A percentile compares a stretch with the other conserved stretches of the same genome.
These are phyloP conservation scores for Talaromyces sp. DNA, from an alignment of 2,329 filamentous ascomycete genomes.

Conservation along the genomic window DNA sequence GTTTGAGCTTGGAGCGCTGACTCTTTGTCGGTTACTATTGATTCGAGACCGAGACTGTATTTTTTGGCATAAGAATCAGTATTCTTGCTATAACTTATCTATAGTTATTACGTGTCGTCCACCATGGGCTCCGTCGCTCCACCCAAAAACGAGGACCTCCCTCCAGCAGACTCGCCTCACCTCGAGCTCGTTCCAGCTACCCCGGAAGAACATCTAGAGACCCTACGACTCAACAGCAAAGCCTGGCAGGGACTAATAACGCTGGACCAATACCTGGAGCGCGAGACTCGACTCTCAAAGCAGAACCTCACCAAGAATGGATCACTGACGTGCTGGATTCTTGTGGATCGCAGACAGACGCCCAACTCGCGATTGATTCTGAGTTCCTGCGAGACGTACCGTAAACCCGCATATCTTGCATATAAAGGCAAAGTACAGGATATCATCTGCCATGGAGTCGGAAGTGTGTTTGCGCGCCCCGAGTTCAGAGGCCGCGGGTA, in stretches of 20 bases:
- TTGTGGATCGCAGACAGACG: slow-evolving; percentile 46
- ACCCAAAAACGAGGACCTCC: slow-evolving; percentile 31
- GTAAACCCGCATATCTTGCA: slow-evolving; percentile 38
- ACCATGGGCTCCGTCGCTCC: slow-evolving; percentile 34
- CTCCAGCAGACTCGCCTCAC: slow-evolving; percentile 46
- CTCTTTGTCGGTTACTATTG: neutral
- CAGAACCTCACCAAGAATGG: slow-evolving; percentile 52
- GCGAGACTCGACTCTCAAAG: slow-evolving; percentile 50
- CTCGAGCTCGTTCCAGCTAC: slow-evolving; percentile 53
- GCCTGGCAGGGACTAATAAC: slow-evolving; percentile 56
- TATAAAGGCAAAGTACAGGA: slow-evolving; percentile 54
- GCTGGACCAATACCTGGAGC: slow-evolving; percentile 52
- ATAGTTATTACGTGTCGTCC: neutral
- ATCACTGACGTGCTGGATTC: slow-evolving; percentile 55
- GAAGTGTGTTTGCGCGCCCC: slow-evolving; percentile 70
- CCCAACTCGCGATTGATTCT: slow-evolving; percentile 45
- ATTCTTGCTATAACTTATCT: neutral
- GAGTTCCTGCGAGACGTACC: slow-evolving; percentile 54
- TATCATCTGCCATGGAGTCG: slow-evolving; percentile 63
- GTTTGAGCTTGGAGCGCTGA: neutral
- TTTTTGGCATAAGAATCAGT: neutral
- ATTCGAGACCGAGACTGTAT: neutral
- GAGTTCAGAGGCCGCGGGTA: slow-evolving; percentile 68
- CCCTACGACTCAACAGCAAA: slow-evolving; percentile 50
- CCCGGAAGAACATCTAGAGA: slow-evolving; percentile 48